Conservation (phyloP, 805 yeast genomes). For the Isabelozyma heimii region DNA sequence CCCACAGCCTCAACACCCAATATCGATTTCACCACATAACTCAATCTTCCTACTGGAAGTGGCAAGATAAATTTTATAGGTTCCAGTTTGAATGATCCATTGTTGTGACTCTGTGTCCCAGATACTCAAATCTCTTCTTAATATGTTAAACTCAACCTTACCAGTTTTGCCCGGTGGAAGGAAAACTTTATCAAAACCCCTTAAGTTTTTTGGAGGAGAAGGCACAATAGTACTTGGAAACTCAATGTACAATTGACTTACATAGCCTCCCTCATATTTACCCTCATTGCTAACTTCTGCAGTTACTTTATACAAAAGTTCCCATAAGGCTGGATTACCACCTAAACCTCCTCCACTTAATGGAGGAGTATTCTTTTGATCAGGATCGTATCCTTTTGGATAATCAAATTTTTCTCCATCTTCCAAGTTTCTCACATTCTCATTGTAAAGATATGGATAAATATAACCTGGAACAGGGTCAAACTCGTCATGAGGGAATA, state of each 20-base stretch:
- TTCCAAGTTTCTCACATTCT: conserved; percentile 28
- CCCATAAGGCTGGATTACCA: conserved; percentile 63
- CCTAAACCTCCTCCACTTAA: conserved; percentile 52
- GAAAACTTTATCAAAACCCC: conserved; percentile 57
- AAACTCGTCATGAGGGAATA: conserved; percentile 51
- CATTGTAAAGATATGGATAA: conserved; percentile 51
- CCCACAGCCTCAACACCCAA: conserved; percentile 19
- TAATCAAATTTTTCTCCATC: conserved; percentile 37
- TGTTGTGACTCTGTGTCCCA: conserved; percentile 57
- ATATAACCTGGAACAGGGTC: conserved; percentile 54
- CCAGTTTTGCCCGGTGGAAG: conserved; percentile 40
- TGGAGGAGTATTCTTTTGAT: conserved; percentile 34
- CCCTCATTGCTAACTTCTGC: conserved; percentile 51
- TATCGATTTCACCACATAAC: conserved; percentile 44
- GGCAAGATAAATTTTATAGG: conserved; percentile 50
- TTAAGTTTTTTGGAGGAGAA: conserved; percentile 51
- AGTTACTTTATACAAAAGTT: conserved; percentile 42
- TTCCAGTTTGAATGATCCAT: conserved; percentile 58
- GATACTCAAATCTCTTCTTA: conserved; percentile 51
- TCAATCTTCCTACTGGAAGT: conserved; percentile 47
- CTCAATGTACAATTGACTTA: conserved; percentile 53
- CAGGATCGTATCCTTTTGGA: conserved; percentile 37
- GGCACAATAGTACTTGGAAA: conserved; percentile 45
- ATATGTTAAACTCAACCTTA: conserved; percentile 40
- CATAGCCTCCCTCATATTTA: conserved; percentile 43